phyloP scores from a whole-genome alignment of 768 basidiomycete species.

The Boletus bicolor region DNA sequence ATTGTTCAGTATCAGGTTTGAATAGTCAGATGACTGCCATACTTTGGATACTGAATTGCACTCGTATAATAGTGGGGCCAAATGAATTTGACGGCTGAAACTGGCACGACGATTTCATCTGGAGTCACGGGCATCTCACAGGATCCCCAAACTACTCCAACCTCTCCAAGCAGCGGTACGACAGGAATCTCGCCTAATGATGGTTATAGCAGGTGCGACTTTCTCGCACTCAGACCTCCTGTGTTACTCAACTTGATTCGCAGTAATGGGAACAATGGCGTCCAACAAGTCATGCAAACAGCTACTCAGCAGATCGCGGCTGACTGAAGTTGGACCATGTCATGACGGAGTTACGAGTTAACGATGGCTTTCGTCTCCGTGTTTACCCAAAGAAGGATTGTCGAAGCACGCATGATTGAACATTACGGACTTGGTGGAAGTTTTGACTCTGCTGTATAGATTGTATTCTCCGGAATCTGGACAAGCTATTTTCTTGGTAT shows the following conservation, averaged over 20 bases:
- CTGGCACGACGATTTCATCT: slow-evolving; percentile 45
- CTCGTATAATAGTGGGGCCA: slow-evolving; percentile 50
- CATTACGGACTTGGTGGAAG: neutral
- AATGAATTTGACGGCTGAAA: slow-evolving; percentile 42
- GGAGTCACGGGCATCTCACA: slow-evolving; percentile 29
- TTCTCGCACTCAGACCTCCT: neutral
- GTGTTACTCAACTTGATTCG: slow-evolving; percentile 6
- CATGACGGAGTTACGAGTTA: neutral
- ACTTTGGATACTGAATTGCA: slow-evolving; percentile 9
- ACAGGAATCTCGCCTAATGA: slow-evolving; percentile 62
- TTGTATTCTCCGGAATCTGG: neutral
- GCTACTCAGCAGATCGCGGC: slow-evolving; percentile 36
- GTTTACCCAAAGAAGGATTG: neutral
- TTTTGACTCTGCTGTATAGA: neutral
- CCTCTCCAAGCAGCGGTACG: slow-evolving; percentile 29
- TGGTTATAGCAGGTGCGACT: slow-evolving; percentile 48
- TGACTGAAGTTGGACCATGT: slow-evolving; percentile 13
- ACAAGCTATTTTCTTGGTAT: neutral
- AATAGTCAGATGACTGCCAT: neutral
- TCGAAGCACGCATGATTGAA: neutral
- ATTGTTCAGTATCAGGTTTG: slow-evolving; percentile 32
- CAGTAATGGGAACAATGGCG: slow-evolving; percentile 30
- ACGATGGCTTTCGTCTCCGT: neutral
- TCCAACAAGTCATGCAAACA: slow-evolving; percentile 31
- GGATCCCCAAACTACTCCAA: slow-evolving; percentile 31